Evolutionary conservation across 495 filamentous ascomycete genomes (phyloP).

Genomic region (Saxophila tyrrhenica): DNA sequence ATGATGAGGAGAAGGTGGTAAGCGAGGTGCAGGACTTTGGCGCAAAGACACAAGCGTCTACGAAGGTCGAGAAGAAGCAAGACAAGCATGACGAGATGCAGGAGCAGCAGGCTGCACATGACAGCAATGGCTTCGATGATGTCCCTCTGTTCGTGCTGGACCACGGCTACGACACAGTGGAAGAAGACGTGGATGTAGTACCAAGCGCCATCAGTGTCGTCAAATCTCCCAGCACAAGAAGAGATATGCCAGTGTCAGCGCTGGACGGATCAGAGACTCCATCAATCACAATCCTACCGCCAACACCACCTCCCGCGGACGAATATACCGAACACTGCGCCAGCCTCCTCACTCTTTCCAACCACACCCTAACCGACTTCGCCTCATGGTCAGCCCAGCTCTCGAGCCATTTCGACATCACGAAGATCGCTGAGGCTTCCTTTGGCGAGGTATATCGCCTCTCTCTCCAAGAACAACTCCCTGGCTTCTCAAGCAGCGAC

Average conservation of each 20-base stretch:
- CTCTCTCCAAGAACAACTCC: conserved; percentile 32
- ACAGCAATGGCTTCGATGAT: not conserved
- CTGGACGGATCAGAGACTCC: not conserved
- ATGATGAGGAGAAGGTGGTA: not conserved
- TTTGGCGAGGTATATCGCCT: conserved; percentile 59
- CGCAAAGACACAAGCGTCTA: no score
- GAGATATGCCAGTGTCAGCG: not conserved
- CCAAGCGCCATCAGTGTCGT: not conserved
- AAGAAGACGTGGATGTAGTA: not conserved
- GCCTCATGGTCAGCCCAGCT: conserved; percentile 41
- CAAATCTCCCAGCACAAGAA: not conserved
- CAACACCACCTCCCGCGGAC: not conserved
- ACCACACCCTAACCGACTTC: conserved; percentile 18
- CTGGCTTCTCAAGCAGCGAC: conserved; percentile 16
- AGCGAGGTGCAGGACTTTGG: no score
- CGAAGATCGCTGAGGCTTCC: conserved; percentile 59
- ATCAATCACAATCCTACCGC: not conserved
- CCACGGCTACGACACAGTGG: conserved; percentile 1
- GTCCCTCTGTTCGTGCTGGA: not conserved
- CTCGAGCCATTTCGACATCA: conserved; percentile 36
- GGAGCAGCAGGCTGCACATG: not conserved
- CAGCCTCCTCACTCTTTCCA: conserved; percentile 3
- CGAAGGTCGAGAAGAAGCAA: not conserved
- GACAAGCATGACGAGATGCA: not conserved
- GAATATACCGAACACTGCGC: conserved; percentile 7